These are phyloP conservation scores for Mentha longifolia DNA, from an alignment of 257 asterid genomes.

Conservation along the genomic window DNA sequence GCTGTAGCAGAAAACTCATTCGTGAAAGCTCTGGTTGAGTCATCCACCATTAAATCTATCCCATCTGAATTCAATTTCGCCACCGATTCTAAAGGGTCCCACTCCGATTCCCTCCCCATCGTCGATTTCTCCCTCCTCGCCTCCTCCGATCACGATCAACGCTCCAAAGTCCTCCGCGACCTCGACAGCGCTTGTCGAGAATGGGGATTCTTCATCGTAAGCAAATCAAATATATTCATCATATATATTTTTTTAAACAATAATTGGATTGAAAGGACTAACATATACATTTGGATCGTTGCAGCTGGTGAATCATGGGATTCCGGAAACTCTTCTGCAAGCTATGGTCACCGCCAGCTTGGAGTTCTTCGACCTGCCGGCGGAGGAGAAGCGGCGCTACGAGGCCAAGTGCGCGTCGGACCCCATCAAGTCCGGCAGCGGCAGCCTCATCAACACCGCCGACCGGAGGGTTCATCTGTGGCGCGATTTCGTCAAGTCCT, in stretches of 20 bases:
- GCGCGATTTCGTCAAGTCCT: slow-evolving; percentile 14
- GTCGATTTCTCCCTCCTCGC: slow-evolving; percentile 47
- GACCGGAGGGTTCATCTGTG: slow-evolving; percentile 6
- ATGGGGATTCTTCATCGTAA: slow-evolving; percentile 49
- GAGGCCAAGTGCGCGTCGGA: slow-evolving; percentile 16
- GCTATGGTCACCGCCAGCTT: neutral
- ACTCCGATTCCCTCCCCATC: slow-evolving; percentile 43
- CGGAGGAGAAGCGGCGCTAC: slow-evolving; percentile 13
- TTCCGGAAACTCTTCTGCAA: slow-evolving; percentile 4
- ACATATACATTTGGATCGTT: neutral
- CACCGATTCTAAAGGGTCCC: slow-evolving; percentile 25
- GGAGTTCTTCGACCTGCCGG: slow-evolving; percentile 26
- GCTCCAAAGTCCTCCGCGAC: slow-evolving; percentile 33
- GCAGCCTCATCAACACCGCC: slow-evolving; percentile 5
- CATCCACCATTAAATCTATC: slow-evolving; percentile 23
- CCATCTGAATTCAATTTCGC: slow-evolving; percentile 34
- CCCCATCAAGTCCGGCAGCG: slow-evolving; percentile 23
- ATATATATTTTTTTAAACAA: no score
- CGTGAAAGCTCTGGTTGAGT: slow-evolving; percentile 35
- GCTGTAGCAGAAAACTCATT: neutral
- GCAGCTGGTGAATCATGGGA: slow-evolving; percentile 19
- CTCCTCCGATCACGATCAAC: slow-evolving; percentile 34
- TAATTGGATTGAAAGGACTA: no score
- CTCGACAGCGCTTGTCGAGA: slow-evolving; percentile 48
- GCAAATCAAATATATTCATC: no score